phyloP scores from a whole-genome alignment of 352 stramenopile genomes.

The Globisporangium paroecandrum region DNA sequence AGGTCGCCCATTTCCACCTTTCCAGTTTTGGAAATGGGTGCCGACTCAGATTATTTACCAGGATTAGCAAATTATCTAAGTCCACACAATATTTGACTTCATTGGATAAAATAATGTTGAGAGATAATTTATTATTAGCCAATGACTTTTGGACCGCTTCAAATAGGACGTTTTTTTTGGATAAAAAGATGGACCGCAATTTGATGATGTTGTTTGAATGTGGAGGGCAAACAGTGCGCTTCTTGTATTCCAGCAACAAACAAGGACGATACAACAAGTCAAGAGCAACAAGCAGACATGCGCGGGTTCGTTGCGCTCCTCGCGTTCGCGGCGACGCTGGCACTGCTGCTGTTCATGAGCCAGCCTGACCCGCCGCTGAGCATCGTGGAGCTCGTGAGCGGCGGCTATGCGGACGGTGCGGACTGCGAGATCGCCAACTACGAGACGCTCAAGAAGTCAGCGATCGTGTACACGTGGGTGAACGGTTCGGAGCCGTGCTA shows the following conservation, averaged over 20 bases:
- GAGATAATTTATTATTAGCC: too few species aligned
- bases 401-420: conserved; percentile 30
- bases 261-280: not conserved
- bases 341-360: conserved; percentile 46
- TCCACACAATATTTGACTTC: too few species aligned
- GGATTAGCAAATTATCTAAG: too few species aligned
- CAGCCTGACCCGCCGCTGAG: conserved; percentile 49
- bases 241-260: not conserved
- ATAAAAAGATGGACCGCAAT: too few species aligned
- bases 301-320: conserved; percentile 52
- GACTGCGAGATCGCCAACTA: conserved; percentile 68
- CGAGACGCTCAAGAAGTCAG: conserved; percentile 50
- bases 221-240: not conserved
- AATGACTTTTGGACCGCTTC: too few species aligned
- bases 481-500: conserved; percentile 82
- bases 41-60: too few species aligned
- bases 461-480: conserved; percentile 87
- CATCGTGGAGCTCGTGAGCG: conserved; percentile 48
- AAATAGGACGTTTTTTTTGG: too few species aligned
- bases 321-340: conserved; percentile 33
- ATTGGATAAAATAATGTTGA: too few species aligned
- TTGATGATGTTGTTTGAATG: not conserved
- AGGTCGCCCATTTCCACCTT: conserved; percentile 10
- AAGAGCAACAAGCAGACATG: conserved; percentile 19
- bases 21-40: conserved; percentile 3